Evolutionary conservation across 2,329 filamentous ascomycete species (phyloP).

Genomic region (Fusarium sambucinum): DNA sequence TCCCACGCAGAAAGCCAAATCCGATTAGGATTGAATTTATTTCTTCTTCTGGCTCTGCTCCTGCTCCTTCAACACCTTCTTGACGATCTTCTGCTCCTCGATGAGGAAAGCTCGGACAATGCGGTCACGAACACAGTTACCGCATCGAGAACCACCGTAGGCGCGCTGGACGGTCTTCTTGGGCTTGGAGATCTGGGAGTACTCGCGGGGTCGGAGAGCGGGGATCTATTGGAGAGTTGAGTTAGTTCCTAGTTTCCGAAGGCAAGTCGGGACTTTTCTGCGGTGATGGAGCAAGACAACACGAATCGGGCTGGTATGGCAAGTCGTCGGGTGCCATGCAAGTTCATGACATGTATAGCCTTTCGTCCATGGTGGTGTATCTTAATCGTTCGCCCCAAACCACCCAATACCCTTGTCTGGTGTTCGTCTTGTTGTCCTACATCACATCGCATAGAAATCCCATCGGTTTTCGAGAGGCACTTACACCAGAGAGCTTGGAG

Average conservation of each 20-base stretch:
- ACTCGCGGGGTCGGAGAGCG: constrained; percentile 97
- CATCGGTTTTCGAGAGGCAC: constrained; percentile 58
- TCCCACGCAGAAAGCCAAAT: constrained; percentile 52
- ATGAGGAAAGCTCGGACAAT: constrained; percentile 99
- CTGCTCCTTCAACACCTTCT: constrained; percentile 99
- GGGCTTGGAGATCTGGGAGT: constrained; percentile 95
- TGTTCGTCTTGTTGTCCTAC: constrained; percentile 30
- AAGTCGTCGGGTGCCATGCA: not conserved
- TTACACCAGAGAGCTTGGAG: constrained; percentile 96
- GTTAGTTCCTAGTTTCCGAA: constrained; percentile 35
- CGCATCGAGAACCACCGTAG: constrained; percentile 98
- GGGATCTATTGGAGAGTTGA: constrained; percentile 72
- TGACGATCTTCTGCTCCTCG: constrained; percentile 99
- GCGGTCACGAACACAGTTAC: constrained; percentile 97
- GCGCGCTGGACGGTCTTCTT: constrained; percentile 99
- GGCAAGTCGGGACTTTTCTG: constrained; percentile 14
- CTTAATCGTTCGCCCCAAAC: constrained; percentile 1
- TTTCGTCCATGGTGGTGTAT: not conserved
- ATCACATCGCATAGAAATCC: constrained; percentile 26
- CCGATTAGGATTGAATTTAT: constrained; percentile 64
- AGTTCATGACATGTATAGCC: not conserved
- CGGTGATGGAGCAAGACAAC: constrained; percentile 12
- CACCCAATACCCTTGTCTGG: constrained; percentile 16
- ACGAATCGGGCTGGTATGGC: not conserved
- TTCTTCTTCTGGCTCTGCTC: constrained; percentile 78